These are phyloP conservation scores for Raphanus raphanistrum DNA, from an alignment of 345 rosid species.

Conservation along the genomic window DNA sequence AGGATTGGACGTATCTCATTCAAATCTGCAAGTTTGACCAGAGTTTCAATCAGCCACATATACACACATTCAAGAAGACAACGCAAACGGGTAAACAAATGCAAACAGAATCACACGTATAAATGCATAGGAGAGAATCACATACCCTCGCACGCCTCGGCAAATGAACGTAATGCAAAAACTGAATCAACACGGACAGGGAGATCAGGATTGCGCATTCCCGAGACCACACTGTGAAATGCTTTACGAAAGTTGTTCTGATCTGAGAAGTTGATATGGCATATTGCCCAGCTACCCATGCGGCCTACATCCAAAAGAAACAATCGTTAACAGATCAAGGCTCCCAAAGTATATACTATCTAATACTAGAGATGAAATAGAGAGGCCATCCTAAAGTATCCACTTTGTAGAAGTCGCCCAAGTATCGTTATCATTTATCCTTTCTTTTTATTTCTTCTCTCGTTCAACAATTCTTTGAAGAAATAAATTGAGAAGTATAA, in stretches of 20 bases:
- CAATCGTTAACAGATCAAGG: not conserved
- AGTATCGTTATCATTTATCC: not conserved
- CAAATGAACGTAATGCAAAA: slow-evolving; percentile 87
- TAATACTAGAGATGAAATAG: slow-evolving; percentile 15
- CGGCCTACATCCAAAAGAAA: slow-evolving; percentile 55
- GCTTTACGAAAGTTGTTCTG: slow-evolving; percentile 81
- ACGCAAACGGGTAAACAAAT: not conserved
- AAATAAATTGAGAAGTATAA: slow-evolving; percentile 1
- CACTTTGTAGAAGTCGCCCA: slow-evolving; percentile 5
- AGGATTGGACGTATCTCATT: slow-evolving; percentile 40
- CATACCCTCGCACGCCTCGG: slow-evolving; percentile 86
- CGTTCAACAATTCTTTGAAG: not conserved
- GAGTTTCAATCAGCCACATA: slow-evolving; percentile 1
- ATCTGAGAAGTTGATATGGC: slow-evolving; percentile 74
- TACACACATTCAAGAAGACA: not conserved
- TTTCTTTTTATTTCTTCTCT: not conserved
- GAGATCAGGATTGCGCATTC: slow-evolving; percentile 86
- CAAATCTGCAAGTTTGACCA: slow-evolving; percentile 51
- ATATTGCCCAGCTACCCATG: slow-evolving; percentile 97
- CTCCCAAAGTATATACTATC: not conserved
- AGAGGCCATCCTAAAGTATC: not conserved
- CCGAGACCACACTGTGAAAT: slow-evolving; percentile 77
- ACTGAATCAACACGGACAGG: slow-evolving; percentile 97
- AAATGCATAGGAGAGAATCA: slow-evolving; percentile 14
- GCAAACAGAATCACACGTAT: slow-evolving; percentile 18